A percentile compares a stretch with the other conserved stretches of the same genome.
These are phyloP conservation scores for Diaporthe caulivora DNA, from an alignment of 2,329 filamentous ascomycete species.

Conservation along the genomic window DNA sequence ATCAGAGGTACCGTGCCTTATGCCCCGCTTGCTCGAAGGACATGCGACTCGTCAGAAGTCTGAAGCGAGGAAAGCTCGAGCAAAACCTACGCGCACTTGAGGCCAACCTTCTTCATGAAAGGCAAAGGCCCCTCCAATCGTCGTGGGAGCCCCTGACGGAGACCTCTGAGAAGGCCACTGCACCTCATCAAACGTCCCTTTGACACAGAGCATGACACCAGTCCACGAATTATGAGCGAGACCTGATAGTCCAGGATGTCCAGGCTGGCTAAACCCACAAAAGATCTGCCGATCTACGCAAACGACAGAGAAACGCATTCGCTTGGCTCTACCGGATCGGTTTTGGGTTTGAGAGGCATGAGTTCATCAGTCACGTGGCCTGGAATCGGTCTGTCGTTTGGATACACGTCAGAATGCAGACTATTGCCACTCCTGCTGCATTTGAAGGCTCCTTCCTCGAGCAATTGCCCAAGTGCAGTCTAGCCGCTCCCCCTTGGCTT, in stretches of 20 bases:
- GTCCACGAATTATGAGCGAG: not conserved
- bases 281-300: slow-evolving; percentile 20
- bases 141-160: not conserved
- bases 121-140: slow-evolving; percentile 3
- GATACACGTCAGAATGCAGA: not conserved
- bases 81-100: slow-evolving; percentile 20
- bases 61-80: slow-evolving; percentile 24
- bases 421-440: not conserved
- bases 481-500: not conserved
- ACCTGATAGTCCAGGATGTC: not conserved
- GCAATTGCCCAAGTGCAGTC: not conserved
- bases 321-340: slow-evolving; percentile 5
- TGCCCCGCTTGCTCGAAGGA: not conserved
- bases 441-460: not conserved
- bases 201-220: slow-evolving; percentile 18
- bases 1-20: not conserved
- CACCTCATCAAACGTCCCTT: slow-evolving; percentile 9
- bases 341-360: not conserved
- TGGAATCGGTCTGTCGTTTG: not conserved
- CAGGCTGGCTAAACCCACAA: not conserved
- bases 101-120: slow-evolving; percentile 23
- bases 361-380: not conserved
- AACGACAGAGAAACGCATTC: not conserved
- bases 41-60: slow-evolving; percentile 31
- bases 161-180: slow-evolving; percentile 3